Percentiles rank a stretch among this genome's conserved stretches.
phyloP scores from a whole-genome alignment of 805 yeast species.

The Isabelozyma pseudorhagii region DNA sequence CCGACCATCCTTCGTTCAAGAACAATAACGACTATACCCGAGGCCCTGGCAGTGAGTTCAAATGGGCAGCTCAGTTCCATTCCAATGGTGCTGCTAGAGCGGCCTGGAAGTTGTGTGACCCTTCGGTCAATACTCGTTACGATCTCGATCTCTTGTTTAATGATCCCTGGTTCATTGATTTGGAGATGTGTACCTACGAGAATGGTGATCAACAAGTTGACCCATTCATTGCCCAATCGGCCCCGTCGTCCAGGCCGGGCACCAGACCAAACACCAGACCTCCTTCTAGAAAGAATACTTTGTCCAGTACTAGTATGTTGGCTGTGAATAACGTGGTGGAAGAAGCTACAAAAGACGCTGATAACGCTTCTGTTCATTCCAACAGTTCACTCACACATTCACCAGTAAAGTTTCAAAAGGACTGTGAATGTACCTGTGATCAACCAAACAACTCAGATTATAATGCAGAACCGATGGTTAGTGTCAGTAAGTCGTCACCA shows the following conservation, averaged over 20 bases:
- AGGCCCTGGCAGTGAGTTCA: constrained; percentile 73
- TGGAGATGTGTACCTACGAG: constrained; percentile 62
- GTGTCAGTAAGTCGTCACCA: not conserved
- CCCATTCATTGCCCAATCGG: constrained; percentile 23
- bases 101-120: constrained; percentile 74
- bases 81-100: constrained; percentile 62
- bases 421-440: not conserved
- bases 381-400: constrained; percentile 19
- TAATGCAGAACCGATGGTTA: constrained; percentile 1
- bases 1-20: constrained; percentile 48
- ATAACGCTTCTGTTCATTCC: constrained; percentile 19
- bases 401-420: constrained; percentile 10
- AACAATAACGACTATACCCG: constrained; percentile 39
- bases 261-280: constrained; percentile 21
- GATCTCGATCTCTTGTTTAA: constrained; percentile 49
- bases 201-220: constrained; percentile 35
- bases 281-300: constrained; percentile 32
- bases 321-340: constrained; percentile 1
- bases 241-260: constrained; percentile 2
- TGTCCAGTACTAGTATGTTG: constrained; percentile 4
- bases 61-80: constrained; percentile 60
- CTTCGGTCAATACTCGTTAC: constrained; percentile 52
- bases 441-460: not conserved
- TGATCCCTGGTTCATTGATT: constrained; percentile 61
- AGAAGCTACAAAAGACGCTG: constrained; percentile 4